A percentile compares a stretch with the other conserved stretches of the same genome.
Evolutionary conservation across 805 yeast genomes (phyloP).

Genomic region (Candida tammaniensis): DNA sequence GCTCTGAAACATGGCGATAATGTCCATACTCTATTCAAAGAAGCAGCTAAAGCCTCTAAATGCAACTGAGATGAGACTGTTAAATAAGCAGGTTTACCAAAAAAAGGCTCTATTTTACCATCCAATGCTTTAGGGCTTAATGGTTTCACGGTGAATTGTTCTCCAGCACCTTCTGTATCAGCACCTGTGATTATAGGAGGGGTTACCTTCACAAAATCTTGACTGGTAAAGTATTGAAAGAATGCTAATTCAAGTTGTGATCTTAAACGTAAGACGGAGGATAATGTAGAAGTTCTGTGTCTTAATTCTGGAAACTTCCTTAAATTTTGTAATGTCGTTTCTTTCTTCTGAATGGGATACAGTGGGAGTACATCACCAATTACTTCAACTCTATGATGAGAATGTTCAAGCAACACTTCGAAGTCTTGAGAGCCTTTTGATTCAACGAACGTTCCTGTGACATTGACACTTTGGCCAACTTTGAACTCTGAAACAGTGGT

Average conservation of each 20-base stretch:
- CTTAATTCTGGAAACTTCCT: slow-evolving; percentile 75
- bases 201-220: slow-evolving; percentile 65
- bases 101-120: slow-evolving; percentile 40
- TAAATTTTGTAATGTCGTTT: slow-evolving; percentile 61
- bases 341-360: slow-evolving; percentile 85
- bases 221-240: slow-evolving; percentile 49
- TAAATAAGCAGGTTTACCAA: slow-evolving; percentile 64
- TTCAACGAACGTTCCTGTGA: slow-evolving; percentile 31
- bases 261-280: slow-evolving; percentile 69
- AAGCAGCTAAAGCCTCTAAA: slow-evolving; percentile 73
- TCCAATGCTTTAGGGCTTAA: slow-evolving; percentile 12
- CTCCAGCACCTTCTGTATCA: slow-evolving; percentile 98
- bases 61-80: slow-evolving; percentile 94
- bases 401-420: slow-evolving; percentile 29
- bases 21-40: slow-evolving; percentile 82
- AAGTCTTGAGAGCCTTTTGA: slow-evolving; percentile 32
- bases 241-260: slow-evolving; percentile 60
- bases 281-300: slow-evolving; percentile 65
- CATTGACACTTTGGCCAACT: slow-evolving; percentile 44
- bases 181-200: slow-evolving; percentile 88
- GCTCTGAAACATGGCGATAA: slow-evolving; percentile 92
- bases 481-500: slow-evolving; percentile 33
- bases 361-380: slow-evolving; percentile 60
- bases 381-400: slow-evolving; percentile 36
- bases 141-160: slow-evolving; percentile 62